These are phyloP conservation scores for Quercus phellos DNA, from an alignment of 331 rosid species.

Conservation along the genomic window DNA sequence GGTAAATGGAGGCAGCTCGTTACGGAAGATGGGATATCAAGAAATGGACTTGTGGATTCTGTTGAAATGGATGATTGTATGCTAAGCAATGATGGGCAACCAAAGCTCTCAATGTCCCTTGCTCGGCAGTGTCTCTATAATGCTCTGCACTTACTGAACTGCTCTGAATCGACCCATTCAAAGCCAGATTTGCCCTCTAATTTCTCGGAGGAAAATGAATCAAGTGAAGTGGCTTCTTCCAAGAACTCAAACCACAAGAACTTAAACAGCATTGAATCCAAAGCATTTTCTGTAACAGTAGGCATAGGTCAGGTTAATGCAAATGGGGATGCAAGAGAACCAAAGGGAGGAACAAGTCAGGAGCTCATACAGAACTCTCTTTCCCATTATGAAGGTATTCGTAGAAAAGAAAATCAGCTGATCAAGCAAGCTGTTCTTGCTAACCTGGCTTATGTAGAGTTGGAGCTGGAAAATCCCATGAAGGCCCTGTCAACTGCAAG, in stretches of 20 bases:
- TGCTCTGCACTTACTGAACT: conserved; percentile 62
- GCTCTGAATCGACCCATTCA: conserved; percentile 30
- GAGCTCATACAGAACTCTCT: conserved; percentile 83
- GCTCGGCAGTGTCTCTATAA: conserved; percentile 77
- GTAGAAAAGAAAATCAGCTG: conserved; percentile 62
- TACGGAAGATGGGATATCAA: conserved; percentile 50
- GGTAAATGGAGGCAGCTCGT: conserved; percentile 97
- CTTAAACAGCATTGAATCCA: conserved; percentile 50
- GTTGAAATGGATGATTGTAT: conserved; percentile 34
- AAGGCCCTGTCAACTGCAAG: conserved; percentile 63
- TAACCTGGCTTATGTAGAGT: conserved; percentile 76
- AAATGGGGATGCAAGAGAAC: conserved; percentile 82
- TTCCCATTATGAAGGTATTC: conserved; percentile 54
- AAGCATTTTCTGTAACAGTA: conserved; percentile 44
- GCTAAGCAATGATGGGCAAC: conserved; percentile 53
- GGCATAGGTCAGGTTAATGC: conserved; percentile 56
- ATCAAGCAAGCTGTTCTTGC: conserved; percentile 87
- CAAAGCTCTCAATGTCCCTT: conserved; percentile 67
- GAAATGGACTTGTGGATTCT: conserved; percentile 38
- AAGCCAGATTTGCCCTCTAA: conserved; percentile 59
- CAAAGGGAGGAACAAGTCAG: conserved; percentile 67
- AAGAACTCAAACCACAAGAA: conserved; percentile 53
- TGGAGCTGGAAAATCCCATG: conserved; percentile 76
- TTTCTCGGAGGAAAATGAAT: conserved; percentile 62
- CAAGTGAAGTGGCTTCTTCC: conserved; percentile 46